Conservation (phyloP, 345 rosid genomes). For the Syzygium grande region DNA sequence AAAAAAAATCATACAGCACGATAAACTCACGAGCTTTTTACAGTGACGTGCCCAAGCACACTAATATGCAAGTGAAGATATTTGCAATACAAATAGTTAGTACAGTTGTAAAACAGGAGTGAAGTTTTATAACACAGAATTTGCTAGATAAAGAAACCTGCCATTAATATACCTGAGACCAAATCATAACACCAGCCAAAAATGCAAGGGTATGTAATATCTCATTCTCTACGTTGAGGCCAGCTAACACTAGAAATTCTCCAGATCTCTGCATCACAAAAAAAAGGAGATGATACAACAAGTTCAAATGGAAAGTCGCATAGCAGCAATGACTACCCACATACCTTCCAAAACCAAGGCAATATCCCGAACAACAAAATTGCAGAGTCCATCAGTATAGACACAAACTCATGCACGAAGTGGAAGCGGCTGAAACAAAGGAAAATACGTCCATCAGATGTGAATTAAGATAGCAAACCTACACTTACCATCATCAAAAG, state of each 20-base stretch:
- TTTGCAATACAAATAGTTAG: neutral
- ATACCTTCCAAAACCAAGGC: constrained; percentile 99
- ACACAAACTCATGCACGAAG: constrained; percentile 85
- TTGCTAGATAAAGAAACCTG: neutral
- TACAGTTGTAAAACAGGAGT: neutral
- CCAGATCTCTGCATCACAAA: constrained; percentile 57
- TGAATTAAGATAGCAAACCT: neutral
- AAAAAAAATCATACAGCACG: neutral
- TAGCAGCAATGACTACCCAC: neutral
- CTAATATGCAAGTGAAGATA: neutral
- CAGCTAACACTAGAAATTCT: constrained; percentile 47
- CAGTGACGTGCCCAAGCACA: neutral
- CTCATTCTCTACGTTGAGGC: constrained; percentile 78
- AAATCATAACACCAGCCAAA: constrained; percentile 82
- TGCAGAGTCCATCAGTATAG: constrained; percentile 86
- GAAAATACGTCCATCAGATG: constrained; percentile 1
- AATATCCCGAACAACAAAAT: constrained; percentile 81
- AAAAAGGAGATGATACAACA: neutral
- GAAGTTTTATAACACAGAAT: neutral
- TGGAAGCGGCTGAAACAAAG: constrained; percentile 62
- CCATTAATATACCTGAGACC: constrained; percentile 74
- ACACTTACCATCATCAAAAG: neutral
- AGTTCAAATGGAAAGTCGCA: neutral
- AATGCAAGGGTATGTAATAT: constrained; percentile 85
- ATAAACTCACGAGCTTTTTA: neutral